These are phyloP conservation scores for Stagonosporopsis cucurbitacearum DNA, from an alignment of 2,329 filamentous ascomycete species.

Conservation along the genomic window DNA sequence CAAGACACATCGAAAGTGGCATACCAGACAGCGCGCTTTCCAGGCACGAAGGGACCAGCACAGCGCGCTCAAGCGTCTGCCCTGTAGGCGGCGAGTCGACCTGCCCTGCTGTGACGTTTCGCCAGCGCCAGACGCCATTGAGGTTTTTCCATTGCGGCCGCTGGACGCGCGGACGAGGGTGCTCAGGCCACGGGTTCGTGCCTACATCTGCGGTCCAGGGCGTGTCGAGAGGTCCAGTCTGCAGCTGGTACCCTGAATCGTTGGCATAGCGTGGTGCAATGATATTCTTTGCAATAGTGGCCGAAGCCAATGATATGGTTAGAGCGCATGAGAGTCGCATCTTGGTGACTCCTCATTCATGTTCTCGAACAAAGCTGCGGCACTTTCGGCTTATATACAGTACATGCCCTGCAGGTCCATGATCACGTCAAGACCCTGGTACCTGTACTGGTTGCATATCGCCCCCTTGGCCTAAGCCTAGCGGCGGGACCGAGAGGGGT, in stretches of 20 bases:
- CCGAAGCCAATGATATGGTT: conserved; percentile 2
- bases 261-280: conserved; percentile 33
- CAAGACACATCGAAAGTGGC: conserved; percentile 27
- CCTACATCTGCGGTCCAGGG: conserved; percentile 61
- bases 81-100: conserved; percentile 54
- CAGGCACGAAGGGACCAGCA: conserved; percentile 61
- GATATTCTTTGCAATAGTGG: not conserved
- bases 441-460: conserved; percentile 30
- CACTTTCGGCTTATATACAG: conserved; percentile 30
- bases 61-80: conserved; percentile 51
- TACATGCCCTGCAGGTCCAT: conserved; percentile 13
- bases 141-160: conserved; percentile 62
- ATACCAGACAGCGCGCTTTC: conserved; percentile 61
- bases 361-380: not conserved
- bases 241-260: conserved; percentile 39
- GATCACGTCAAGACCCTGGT: conserved; percentile 24
- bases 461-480: conserved; percentile 30
- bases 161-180: conserved; percentile 64
- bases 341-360: not conserved
- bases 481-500: conserved; percentile 31
- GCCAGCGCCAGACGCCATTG: conserved; percentile 66
- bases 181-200: conserved; percentile 63
- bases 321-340: conserved; percentile 1
- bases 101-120: conserved; percentile 50
- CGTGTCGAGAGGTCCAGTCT: conserved; percentile 47